Evolutionary conservation across 768 basidiomycete species (phyloP).

Genomic region (Boletellus sp.): DNA sequence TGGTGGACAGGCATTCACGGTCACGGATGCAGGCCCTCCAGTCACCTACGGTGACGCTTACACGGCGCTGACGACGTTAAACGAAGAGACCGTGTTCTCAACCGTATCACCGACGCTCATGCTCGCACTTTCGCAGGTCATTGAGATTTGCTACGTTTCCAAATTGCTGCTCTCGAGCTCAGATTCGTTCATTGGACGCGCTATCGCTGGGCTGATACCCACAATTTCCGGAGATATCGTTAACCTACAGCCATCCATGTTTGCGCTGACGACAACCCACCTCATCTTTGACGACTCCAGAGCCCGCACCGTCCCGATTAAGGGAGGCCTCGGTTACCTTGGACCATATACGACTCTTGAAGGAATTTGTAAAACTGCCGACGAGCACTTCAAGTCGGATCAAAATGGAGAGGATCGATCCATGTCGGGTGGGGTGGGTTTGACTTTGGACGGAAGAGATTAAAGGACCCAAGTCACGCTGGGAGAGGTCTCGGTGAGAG

Average conservation of each 20-base stretch:
- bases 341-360: conserved; percentile 57
- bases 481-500: conserved; percentile 26
- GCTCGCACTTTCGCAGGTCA: conserved; percentile 56
- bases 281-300: conserved; percentile 65
- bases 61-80: conserved; percentile 49
- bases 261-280: conserved; percentile 50
- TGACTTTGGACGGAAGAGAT: conserved; percentile 31
- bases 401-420: conserved; percentile 38
- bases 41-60: conserved; percentile 64
- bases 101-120: conserved; percentile 57
- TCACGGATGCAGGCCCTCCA: conserved; percentile 64
- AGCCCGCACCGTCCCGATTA: conserved; percentile 48
- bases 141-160: conserved; percentile 53
- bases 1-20: conserved; percentile 65
- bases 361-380: conserved; percentile 53
- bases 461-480: conserved; percentile 27
- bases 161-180: conserved; percentile 39
- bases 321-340: conserved; percentile 62
- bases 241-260: conserved; percentile 58
- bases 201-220: conserved; percentile 41
- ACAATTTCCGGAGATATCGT: conserved; percentile 46
- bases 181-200: conserved; percentile 24
- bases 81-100: conserved; percentile 55
- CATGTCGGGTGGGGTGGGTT: conserved; percentile 45
- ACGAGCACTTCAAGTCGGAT: conserved; percentile 42